Evolutionary conservation across 805 yeast species (phyloP).

Genomic region (Hanseniaspora occidentalis): DNA sequence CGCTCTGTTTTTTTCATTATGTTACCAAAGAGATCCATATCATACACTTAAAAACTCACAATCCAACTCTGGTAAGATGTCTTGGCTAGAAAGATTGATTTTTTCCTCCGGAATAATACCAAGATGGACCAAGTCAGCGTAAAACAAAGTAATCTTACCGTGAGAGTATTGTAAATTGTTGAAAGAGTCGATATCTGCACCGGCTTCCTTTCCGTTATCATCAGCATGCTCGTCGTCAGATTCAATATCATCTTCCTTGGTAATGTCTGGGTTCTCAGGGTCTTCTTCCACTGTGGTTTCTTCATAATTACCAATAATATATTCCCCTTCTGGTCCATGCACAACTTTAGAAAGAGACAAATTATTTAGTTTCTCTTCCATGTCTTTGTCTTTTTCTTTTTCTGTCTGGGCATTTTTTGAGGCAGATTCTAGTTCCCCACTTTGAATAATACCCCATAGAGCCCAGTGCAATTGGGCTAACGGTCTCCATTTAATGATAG

Average conservation of each 20-base stretch:
- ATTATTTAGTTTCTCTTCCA: too few relatives aligned
- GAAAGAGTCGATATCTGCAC: conserved; percentile 47
- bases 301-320: conserved; percentile 17
- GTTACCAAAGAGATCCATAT: too few relatives aligned
- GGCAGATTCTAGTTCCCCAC: conserved; percentile 28
- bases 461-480: conserved; percentile 73
- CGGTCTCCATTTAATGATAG: conserved; percentile 68
- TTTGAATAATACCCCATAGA: conserved; percentile 84
- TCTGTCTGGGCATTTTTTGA: conserved; percentile 17
- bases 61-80: conserved; percentile 23
- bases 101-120: conserved; percentile 39
- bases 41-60: conserved; percentile 9
- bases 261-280: not conserved
- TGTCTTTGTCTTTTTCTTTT: conserved; percentile 32
- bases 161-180: conserved; percentile 64
- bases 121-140: conserved; percentile 60
- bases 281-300: conserved; percentile 16
- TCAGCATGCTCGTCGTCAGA: not conserved
- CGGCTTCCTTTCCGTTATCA: conserved; percentile 5
- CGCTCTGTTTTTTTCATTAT: too few relatives aligned
- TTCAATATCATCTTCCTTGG: not conserved
- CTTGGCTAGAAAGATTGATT: conserved; percentile 14
- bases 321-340: conserved; percentile 10
- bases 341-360: too few relatives aligned
- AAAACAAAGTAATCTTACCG: conserved; percentile 58